Evolutionary conservation across 2,329 filamentous ascomycete species (phyloP), one percentile per base, ranked within the genome.

Genomic region (Claviceps sp.): DNA sequence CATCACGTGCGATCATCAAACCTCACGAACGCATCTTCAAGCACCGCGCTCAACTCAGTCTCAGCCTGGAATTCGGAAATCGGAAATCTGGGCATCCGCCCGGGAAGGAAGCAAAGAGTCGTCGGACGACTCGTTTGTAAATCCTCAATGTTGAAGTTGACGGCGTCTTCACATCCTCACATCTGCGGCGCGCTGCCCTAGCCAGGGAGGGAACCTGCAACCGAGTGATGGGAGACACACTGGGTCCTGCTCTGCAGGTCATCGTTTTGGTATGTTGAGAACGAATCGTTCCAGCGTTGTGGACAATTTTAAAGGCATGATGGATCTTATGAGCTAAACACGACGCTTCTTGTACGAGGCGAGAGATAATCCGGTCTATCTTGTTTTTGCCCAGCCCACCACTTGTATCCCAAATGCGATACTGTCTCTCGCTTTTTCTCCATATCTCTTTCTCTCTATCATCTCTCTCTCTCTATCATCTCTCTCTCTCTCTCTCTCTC

Each of bases 191-290:
- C 36, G n/a, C 20, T 22, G 24, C 42, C 26, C 26, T 13, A 24
- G 38, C 34, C 22, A 22, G 44, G 26, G 24, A 14, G 26, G 4
- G 26, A 37, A 26, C 2, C 30, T 24, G 37, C 14, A 36, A 46
- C 14, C 24, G 45, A 18, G 62, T 60, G 53, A 61, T 59, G 61
- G 59, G 58, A 47, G 57, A 61, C 45, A 53, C 60, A 46, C 53
- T 57, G 49, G 56, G 64, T 52, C 75, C 79, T 64, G 78, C 79
- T 42, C 70, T 89, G 68, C 84, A 89, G 68, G 81, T 89, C 47
- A 87, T 88, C 69, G 74, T 89, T 54, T 67, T 89, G 72, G 85
- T 89, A 52, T 16, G 45, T 49, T 38, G 14, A 16, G 26, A 1
- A 30, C 14, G 24, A 41, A 13, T 9, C 1, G 24, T 41, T n/a